Evolutionary conservation across 73 alveolate species (phyloP), one percentile per base, ranked within the genome.

Genomic region (Uronychia binucleata): DNA sequence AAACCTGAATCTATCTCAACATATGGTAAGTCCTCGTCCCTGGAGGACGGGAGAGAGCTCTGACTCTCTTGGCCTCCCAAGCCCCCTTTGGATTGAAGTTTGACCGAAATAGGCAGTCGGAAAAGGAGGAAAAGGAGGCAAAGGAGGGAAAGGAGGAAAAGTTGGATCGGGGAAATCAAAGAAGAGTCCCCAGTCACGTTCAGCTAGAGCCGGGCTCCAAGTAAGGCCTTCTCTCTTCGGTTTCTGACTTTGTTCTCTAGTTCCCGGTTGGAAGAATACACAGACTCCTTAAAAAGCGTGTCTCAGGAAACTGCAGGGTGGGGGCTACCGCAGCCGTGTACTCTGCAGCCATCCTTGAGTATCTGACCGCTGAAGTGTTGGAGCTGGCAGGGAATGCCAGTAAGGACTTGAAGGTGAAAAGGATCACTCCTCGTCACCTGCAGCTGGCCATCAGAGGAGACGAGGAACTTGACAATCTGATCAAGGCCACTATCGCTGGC

Each of bases 321-420:
- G 99, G 99, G 19, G 99, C 98, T 67, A 98, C 99, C 31, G 98
- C 99, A 31, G 99, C 99, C 58, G 99, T 98, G 30, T 98, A 97
- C 86, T 81, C 99, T 30, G 99, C 99, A 35, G 99, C 99, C 58
- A 97, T 98, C 87, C 83, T 98, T 60, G 99, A 98, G 92, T 98
- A 98, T 90, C 93, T 97, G 30, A 98, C 99, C 34, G 99, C 99
- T 35, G 99, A 98, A 91, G 99, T 98, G 14, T 90, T 98, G 35
- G 99, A 98, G 88, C 90, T 97, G 79, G 99, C 99, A 29, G 99
- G 99, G 31, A 98, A 97, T 88, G 99, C 99, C 26, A 88, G 98
- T 87, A 97, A 97, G 89, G 99, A 98, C 86, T 86, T 97, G 78
- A 97, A 97, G 93, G 99, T 97, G 34, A 98, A 97, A 87, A 93